Percentiles rank a stretch among this genome's conserved stretches.
These are phyloP conservation scores for Boletus rubroflammeus DNA, from an alignment of 768 basidiomycete genomes.

Conservation along the genomic window DNA sequence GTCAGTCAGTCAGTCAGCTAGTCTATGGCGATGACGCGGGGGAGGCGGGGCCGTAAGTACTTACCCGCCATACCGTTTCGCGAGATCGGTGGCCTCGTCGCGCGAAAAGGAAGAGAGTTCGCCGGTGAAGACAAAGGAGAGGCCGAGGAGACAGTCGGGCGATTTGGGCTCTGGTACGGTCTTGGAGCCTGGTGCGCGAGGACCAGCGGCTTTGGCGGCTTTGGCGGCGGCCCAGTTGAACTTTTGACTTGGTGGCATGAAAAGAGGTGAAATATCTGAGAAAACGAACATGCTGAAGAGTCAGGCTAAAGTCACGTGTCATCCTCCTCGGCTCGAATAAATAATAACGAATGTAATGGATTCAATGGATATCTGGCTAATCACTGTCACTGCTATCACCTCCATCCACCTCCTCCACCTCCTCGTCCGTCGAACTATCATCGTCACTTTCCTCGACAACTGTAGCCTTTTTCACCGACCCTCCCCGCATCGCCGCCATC, in stretches of 20 bases:
- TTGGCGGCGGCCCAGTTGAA: constrained; percentile 49
- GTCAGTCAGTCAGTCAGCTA: too few relatives aligned
- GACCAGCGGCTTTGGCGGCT: constrained; percentile 61
- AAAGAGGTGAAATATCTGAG: too few relatives aligned
- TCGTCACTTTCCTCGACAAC: constrained; percentile 32
- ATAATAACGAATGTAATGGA: too few relatives aligned
- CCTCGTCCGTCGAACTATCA: constrained; percentile 32
- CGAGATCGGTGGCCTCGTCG: constrained; percentile 82
- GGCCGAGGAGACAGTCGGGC: constrained; percentile 79
- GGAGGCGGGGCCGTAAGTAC: constrained; percentile 27
- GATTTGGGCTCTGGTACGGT: constrained; percentile 64
- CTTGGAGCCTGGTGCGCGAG: constrained; percentile 55
- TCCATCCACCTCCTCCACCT: constrained; percentile 2
- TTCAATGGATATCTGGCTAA: background rate
- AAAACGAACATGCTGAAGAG: too few relatives aligned
- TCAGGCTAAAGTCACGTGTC: too few relatives aligned
- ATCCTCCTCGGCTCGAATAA: too few relatives aligned
- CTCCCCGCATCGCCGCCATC: constrained; percentile 95
- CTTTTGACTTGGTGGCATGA: constrained; percentile 11
- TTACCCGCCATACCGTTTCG: constrained; percentile 90
- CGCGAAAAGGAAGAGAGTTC: constrained; percentile 84
- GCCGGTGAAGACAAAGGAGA: constrained; percentile 94
- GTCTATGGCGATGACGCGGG: background rate
- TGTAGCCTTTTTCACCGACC: constrained; percentile 65
- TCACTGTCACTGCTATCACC: constrained; percentile 32